These are phyloP conservation scores for Solanum hybrid DNA, from an alignment of 305 asterid genomes.

Conservation along the genomic window DNA sequence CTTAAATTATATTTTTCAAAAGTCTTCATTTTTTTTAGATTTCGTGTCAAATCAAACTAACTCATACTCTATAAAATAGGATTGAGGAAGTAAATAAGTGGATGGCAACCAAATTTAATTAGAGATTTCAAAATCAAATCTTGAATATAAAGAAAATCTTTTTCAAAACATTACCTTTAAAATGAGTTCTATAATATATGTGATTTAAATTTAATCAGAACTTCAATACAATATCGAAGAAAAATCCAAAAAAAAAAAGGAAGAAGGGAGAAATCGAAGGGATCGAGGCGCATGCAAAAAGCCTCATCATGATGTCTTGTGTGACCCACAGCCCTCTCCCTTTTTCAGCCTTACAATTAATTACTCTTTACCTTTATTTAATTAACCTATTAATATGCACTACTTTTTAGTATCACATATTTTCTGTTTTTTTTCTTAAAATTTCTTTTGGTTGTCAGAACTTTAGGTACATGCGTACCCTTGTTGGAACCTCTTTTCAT, in stretches of 20 bases:
- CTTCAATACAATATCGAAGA: too few species aligned
- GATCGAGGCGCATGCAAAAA: constrained; percentile 41
- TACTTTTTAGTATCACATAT: background rate
- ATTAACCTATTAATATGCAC: background rate
- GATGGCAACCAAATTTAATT: too few species aligned
- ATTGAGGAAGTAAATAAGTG: background rate
- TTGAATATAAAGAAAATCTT: too few species aligned
- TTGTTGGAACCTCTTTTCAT: background rate
- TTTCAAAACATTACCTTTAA: too few species aligned
- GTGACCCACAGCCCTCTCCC: constrained; percentile 13
- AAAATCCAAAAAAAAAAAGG: background rate
- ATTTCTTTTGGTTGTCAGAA: background rate
- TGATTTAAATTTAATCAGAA: too few species aligned
- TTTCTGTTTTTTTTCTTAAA: background rate
- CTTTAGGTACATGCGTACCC: background rate
- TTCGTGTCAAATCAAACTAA: too few species aligned
- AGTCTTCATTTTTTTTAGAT: too few species aligned
- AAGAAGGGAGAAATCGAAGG: background rate
- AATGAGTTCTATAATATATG: too few species aligned
- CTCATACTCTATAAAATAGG: background rate
- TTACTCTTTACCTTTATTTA: background rate
- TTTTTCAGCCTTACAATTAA: constrained; percentile 7
- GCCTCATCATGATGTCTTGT: constrained; percentile 32
- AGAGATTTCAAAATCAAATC: too few species aligned
- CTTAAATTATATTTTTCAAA: background rate